A percentile compares a stretch with the other conserved stretches of the same genome.
Evolutionary conservation across 225 moss, liverwort and hornwort species (phyloP).

Genomic region (Bryoerythrophyllum caledonicum): DNA sequence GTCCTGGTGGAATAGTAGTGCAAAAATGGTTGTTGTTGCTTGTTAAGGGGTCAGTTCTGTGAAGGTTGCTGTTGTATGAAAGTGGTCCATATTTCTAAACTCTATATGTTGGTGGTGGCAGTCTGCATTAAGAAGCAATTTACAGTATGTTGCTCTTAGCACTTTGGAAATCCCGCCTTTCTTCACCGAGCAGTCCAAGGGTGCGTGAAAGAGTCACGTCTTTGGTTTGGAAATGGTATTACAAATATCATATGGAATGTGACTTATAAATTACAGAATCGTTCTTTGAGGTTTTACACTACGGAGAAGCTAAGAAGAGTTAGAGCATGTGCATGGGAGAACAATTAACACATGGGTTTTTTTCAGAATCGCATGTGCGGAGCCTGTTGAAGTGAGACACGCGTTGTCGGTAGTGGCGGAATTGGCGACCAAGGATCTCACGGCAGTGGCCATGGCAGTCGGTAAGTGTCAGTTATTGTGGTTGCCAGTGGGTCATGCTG

Average conservation of each 20-base stretch:
- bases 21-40: neutral
- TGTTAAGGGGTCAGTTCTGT: slow-evolving; percentile 14
- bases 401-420: slow-evolving; percentile 93
- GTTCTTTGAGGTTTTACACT: neutral
- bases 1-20: slow-evolving; percentile 9
- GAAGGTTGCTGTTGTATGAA: slow-evolving; percentile 19
- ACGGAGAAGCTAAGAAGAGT: slow-evolving; percentile 2
- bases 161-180: slow-evolving; percentile 93
- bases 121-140: slow-evolving; percentile 89
- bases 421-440: slow-evolving; percentile 86
- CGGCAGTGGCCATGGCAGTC: slow-evolving; percentile 94
- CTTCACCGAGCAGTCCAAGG: slow-evolving; percentile 98
- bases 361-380: slow-evolving; percentile 97
- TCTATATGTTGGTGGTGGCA: slow-evolving; percentile 48
- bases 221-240: neutral
- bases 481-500: neutral
- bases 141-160: slow-evolving; percentile 98
- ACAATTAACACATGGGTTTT: slow-evolving; percentile 23
- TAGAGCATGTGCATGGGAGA: slow-evolving; percentile 9
- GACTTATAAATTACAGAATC: neutral
- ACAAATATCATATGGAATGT: neutral
- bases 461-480: slow-evolving; percentile 50
- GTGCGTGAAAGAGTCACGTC: slow-evolving; percentile 44
- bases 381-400: slow-evolving; percentile 97
- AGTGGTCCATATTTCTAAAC: slow-evolving; percentile 13